Conservation (phyloP, 768 basidiomycete genomes). For the Lentinula sp. region DNA sequence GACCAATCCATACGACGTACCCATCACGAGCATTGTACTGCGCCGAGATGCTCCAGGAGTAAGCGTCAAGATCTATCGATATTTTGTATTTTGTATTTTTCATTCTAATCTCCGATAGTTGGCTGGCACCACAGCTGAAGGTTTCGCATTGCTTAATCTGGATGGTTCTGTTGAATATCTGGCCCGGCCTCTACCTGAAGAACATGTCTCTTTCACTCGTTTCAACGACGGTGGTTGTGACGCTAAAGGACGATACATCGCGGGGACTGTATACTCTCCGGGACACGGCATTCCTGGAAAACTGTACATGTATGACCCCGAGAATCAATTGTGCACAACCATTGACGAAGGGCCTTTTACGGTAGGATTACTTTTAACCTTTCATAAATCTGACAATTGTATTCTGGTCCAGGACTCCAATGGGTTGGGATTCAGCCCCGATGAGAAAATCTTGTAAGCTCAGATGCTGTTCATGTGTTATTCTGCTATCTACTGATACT, state of each 20-base stretch:
- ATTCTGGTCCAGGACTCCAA: slow-evolving; percentile 44
- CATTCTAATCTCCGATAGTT: slow-evolving; percentile 26
- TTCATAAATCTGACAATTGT: background rate
- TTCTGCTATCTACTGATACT: slow-evolving; percentile 2
- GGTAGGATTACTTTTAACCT: slow-evolving; percentile 23
- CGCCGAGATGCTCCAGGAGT: slow-evolving; percentile 42
- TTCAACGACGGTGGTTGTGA: slow-evolving; percentile 75
- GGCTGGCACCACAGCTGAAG: slow-evolving; percentile 51
- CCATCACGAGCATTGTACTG: slow-evolving; percentile 54
- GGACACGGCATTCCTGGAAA: slow-evolving; percentile 46
- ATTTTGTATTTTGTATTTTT: background rate
- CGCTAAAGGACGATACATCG: slow-evolving; percentile 55
- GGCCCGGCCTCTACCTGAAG: slow-evolving; percentile 40
- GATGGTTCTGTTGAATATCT: slow-evolving; percentile 42
- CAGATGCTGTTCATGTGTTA: background rate
- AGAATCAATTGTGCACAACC: slow-evolving; percentile 35
- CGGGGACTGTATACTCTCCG: slow-evolving; percentile 54
- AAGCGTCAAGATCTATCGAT: slow-evolving; percentile 8
- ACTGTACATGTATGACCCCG: slow-evolving; percentile 55
- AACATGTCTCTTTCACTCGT: slow-evolving; percentile 38
- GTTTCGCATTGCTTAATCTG: slow-evolving; percentile 45
- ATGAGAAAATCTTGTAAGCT: slow-evolving; percentile 53
- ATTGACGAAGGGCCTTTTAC: slow-evolving; percentile 64
- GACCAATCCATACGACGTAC: slow-evolving; percentile 45
- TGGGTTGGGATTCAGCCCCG: slow-evolving; percentile 59